Base-by-base conservation (phyloP, 768 basidiomycete species). In the Pisolithus albus region DNA sequence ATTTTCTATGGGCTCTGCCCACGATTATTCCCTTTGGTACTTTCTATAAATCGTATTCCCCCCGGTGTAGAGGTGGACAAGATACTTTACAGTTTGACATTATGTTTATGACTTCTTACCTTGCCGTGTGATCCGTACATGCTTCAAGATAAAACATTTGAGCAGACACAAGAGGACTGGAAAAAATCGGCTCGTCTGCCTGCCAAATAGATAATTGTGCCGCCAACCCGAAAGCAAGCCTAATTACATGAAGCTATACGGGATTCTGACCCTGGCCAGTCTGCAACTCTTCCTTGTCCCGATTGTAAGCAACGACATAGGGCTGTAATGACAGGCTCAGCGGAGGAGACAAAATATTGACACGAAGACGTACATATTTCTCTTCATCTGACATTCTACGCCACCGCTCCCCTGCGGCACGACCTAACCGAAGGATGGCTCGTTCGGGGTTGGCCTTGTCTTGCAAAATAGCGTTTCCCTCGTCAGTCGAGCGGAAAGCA, bases 381-480 rank as follows among this genome's bases (percentile, higher is more conserved):
- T 70, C 69, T n/a, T 58, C 60, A 2, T 42, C 11, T 7, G 67
- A 59, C 65, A 73, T 56, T 24, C 57, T 56, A 15, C 52, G 59
- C 72, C 72, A 73, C 13, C 56, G 60, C 5, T 37, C 49, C 15
- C 36, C 71, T 19, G 62, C 63, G 13, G 53, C 55, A 30, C 54
- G 11, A 3, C 54, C 28, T 10, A 53, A 42, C 4, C 57, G 56
- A 39, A 59, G 21, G 0, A 16, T 0, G 13, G 42, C 34, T 1
- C 3, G 52, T 36, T 51, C 52, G 5, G 50, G 53, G 24, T 47
- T 38, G 15, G 30, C 16, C 7, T 38, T 53, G 21, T 54, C 51
- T 4, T 52, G 49, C 16, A 58, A 54, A 32, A 64, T 15, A 10
- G 51, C 46, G 18, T 54, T 52, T n/a, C 50, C 57, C 0, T 63